Percentiles rank a stretch among this genome's conserved stretches.
phyloP scores from a whole-genome alignment of 2,329 filamentous ascomycete species.

The Trichoderma endophyticum region DNA sequence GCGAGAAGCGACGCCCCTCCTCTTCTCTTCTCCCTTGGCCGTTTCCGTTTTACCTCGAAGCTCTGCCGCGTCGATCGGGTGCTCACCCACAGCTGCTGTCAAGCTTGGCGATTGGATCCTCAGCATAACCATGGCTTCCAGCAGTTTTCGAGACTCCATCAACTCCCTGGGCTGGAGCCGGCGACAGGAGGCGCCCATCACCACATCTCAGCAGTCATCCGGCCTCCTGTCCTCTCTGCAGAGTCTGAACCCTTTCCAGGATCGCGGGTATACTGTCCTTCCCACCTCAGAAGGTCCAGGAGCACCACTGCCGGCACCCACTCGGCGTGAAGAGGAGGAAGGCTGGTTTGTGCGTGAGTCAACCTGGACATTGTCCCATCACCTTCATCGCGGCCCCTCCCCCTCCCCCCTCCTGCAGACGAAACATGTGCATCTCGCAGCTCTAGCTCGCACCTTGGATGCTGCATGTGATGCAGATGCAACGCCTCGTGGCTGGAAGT shows the following conservation, averaged over 20 bases:
- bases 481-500: slow-evolving; percentile 27
- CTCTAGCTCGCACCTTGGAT: slow-evolving; percentile 34
- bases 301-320: slow-evolving; percentile 81
- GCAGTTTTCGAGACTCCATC: slow-evolving; percentile 89
- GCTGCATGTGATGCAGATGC: slow-evolving; percentile 39
- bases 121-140: slow-evolving; percentile 66
- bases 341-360: slow-evolving; percentile 91
- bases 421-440: slow-evolving; percentile 42
- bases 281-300: slow-evolving; percentile 80
- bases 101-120: background rate
- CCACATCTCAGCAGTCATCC: slow-evolving; percentile 64
- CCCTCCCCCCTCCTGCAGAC: slow-evolving; percentile 42
- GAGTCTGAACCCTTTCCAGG: slow-evolving; percentile 82
- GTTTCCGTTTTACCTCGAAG: slow-evolving; percentile 5
- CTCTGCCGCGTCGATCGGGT: slow-evolving; percentile 2
- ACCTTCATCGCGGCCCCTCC: slow-evolving; percentile 29
- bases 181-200: slow-evolving; percentile 74
- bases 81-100: background rate
- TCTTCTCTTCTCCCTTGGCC: background rate
- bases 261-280: slow-evolving; percentile 83
- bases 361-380: slow-evolving; percentile 26
- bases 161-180: slow-evolving; percentile 94
- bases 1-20: background rate
- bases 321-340: slow-evolving; percentile 87
- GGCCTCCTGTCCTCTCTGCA: slow-evolving; percentile 78